Percentiles rank a stretch among this genome's conserved stretches.
phyloP scores from a whole-genome alignment of 345 rosid species.

The Euphorbia pulcherrima region DNA sequence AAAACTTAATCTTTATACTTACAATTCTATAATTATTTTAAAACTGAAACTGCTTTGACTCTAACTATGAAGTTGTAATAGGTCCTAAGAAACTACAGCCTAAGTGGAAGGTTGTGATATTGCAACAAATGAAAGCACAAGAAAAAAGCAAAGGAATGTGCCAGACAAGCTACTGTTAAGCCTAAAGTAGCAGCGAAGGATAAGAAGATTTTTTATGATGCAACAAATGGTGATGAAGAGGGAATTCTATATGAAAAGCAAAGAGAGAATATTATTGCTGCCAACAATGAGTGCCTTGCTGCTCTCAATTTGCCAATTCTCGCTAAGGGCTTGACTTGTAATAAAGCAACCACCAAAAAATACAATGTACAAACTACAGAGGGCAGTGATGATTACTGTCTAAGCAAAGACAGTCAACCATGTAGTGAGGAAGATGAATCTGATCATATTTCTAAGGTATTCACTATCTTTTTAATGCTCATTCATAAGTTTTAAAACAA shows the following conservation, averaged over 20 bases:
- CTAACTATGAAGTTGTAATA: background rate
- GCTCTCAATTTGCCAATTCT: background rate
- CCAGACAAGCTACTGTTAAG: background rate
- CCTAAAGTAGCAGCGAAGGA: background rate
- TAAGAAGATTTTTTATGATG: background rate
- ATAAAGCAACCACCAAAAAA: background rate
- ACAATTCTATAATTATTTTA: too few species aligned
- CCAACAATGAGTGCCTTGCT: background rate
- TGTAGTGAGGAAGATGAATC: too few species aligned
- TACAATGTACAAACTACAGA: background rate
- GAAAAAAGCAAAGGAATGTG: background rate
- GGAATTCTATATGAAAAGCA: background rate
- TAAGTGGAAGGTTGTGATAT: background rate
- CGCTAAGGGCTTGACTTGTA: background rate
- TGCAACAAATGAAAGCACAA: too few species aligned
- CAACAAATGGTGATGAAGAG: background rate
- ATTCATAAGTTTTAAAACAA: too few species aligned
- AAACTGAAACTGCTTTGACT: background rate
- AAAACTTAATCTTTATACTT: background rate
- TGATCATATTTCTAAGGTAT: too few species aligned
- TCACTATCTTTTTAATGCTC: too few species aligned
- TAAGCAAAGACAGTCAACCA: background rate
- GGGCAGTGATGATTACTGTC: background rate
- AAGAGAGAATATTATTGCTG: background rate
- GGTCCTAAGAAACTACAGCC: background rate